Conservation (phyloP, 2,329 filamentous ascomycete genomes). For the Stemphylium lycopersici region DNA sequence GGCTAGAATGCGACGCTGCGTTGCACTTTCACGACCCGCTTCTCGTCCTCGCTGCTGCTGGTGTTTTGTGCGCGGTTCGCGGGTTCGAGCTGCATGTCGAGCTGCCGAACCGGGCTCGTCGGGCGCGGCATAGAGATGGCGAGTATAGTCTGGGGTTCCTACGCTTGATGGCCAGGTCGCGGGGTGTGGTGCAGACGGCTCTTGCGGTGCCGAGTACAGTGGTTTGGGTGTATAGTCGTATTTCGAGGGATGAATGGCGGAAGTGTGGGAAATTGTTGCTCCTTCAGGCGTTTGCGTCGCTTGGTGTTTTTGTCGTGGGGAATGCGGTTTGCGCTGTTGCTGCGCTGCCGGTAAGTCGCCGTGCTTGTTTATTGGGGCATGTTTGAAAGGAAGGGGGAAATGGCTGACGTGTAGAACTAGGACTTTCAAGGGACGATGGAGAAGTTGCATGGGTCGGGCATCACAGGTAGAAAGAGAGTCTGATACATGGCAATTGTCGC, state of each 20-base stretch:
- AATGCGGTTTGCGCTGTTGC: constrained; percentile 6
- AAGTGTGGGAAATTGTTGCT: background rate
- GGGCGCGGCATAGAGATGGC: background rate
- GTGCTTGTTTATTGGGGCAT: background rate
- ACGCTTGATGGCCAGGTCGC: background rate
- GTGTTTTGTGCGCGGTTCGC: background rate
- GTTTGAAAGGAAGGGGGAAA: background rate
- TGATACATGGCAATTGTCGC: background rate
- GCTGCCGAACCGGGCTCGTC: background rate
- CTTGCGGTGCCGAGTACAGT: constrained; percentile 8
- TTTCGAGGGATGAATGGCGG: background rate
- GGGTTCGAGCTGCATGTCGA: constrained; percentile 5
- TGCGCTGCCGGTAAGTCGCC: constrained; percentile 3
- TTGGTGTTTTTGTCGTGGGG: constrained; percentile 1
- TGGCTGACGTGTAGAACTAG: background rate
- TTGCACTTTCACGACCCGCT: background rate
- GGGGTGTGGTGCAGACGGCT: background rate
- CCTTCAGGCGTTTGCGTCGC: background rate
- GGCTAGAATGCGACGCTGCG: constrained; percentile 1
- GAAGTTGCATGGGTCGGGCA: background rate
- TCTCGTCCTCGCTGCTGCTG: background rate
- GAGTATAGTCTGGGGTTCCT: constrained; percentile 7
- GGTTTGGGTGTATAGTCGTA: background rate
- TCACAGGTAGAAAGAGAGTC: background rate
- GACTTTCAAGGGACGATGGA: constrained; percentile 2